phyloP scores from a whole-genome alignment of 495 filamentous ascomycete species.

The Alectoria sarmentosa region DNA sequence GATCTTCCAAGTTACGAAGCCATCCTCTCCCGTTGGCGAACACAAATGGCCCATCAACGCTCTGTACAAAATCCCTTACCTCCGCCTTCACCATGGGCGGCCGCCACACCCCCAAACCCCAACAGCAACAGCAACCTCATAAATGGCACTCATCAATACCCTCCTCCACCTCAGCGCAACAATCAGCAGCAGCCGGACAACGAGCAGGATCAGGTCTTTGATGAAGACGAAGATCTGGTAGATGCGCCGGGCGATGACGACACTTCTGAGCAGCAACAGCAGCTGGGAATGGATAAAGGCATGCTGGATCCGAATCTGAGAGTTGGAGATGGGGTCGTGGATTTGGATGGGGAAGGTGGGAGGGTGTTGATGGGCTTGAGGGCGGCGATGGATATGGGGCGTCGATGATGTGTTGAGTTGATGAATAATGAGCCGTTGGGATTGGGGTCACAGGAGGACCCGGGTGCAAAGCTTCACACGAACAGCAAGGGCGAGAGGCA shows the following conservation, averaged over 20 bases:
- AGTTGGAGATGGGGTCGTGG: constrained; percentile 9
- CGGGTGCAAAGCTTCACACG: background rate
- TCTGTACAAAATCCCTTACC: constrained; percentile 19
- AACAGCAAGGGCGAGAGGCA: background rate
- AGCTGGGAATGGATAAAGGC: constrained; percentile 14
- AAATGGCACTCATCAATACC: constrained; percentile 17
- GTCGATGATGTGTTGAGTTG: background rate
- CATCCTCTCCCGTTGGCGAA: constrained; percentile 51
- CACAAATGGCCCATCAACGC: constrained; percentile 35
- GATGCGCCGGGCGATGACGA: constrained; percentile 22
- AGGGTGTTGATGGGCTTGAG: constrained; percentile 22
- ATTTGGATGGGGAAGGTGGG: constrained; percentile 19
- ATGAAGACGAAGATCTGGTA: constrained; percentile 19
- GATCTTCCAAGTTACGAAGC: constrained; percentile 46
- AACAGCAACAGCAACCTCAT: constrained; percentile 6
- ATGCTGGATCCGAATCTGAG: constrained; percentile 23
- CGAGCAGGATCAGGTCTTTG: constrained; percentile 20
- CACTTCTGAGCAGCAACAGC: constrained; percentile 5
- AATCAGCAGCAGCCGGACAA: background rate
- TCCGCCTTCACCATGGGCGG: background rate
- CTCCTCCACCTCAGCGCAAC: constrained; percentile 14
- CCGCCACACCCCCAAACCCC: constrained; percentile 1
- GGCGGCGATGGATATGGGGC: constrained; percentile 11
- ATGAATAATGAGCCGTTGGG: background rate
- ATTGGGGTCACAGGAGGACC: background rate